Evolutionary conservation across 2,329 filamentous ascomycete genomes (phyloP).

Genomic region (Lasiodiplodia sp.): DNA sequence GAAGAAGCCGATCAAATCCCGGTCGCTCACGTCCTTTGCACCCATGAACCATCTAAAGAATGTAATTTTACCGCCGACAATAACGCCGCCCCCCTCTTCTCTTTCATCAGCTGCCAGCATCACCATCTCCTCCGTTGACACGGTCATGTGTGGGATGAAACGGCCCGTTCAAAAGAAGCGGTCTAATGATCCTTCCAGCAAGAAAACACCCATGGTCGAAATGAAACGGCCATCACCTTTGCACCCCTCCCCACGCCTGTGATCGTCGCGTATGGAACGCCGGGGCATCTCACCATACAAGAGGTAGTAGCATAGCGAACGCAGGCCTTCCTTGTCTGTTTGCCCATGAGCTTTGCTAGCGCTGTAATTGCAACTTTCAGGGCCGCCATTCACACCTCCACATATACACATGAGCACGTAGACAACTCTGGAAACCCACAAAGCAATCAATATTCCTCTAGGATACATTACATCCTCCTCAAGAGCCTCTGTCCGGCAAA

Average conservation of each 20-base stretch:
- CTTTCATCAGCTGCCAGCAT: neutral
- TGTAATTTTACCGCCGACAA: neutral
- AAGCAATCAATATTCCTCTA: conserved; percentile 22
- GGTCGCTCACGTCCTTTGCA: neutral
- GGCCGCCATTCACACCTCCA: neutral
- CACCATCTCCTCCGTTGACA: neutral
- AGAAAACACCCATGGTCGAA: neutral
- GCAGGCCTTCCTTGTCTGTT: neutral
- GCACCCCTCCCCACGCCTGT: neutral
- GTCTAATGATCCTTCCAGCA: neutral
- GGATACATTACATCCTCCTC: conserved; percentile 10
- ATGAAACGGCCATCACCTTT: neutral
- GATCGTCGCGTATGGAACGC: neutral
- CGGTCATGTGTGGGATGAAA: neutral
- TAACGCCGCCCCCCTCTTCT: neutral
- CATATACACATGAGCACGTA: neutral
- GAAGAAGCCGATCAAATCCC: neutral
- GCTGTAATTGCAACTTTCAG: neutral
- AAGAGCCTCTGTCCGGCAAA: conserved; percentile 22
- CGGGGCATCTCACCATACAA: neutral
- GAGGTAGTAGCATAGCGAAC: neutral
- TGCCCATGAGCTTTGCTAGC: neutral
- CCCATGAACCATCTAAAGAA: too few relatives aligned
- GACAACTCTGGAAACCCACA: neutral
- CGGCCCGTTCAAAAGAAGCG: neutral